Evolutionary conservation across 2,329 filamentous ascomycete species (phyloP).

Genomic region (Penicillium paneum): DNA sequence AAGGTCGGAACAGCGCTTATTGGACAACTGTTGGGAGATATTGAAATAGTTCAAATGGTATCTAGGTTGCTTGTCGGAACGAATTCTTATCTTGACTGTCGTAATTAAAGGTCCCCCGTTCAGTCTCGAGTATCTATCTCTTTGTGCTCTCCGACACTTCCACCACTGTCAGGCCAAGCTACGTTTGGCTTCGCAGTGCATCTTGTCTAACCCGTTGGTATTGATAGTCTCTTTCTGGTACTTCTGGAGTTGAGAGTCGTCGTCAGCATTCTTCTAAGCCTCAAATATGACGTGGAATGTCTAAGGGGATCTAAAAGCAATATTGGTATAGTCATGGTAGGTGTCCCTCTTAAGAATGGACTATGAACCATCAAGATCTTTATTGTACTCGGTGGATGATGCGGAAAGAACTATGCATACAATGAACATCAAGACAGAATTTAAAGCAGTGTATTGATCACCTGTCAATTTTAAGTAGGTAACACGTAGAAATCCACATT

Average conservation of each 20-base stretch:
- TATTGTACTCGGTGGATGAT: not conserved
- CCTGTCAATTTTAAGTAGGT: not conserved
- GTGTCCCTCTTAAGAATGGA: not conserved
- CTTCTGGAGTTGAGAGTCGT: not conserved
- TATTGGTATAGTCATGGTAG: too few species aligned
- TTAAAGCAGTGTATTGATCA: not conserved
- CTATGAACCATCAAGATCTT: not conserved
- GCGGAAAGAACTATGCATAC: not conserved
- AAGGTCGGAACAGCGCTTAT: slow-evolving; percentile 16
- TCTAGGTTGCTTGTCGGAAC: not conserved
- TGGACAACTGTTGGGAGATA: slow-evolving; percentile 8
- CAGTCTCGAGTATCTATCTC: slow-evolving; percentile 8
- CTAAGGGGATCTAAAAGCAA: not conserved
- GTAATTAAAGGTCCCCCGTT: not conserved
- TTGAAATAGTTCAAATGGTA: slow-evolving; percentile 8
- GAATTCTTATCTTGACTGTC: slow-evolving; percentile 8
- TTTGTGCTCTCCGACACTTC: slow-evolving; percentile 15
- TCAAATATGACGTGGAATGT: slow-evolving; percentile 1
- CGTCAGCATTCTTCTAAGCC: not conserved
- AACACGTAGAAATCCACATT: not conserved
- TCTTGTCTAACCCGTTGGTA: not conserved
- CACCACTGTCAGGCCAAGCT: slow-evolving; percentile 1
- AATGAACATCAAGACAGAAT: not conserved
- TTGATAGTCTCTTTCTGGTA: not conserved
- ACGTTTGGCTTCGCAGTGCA: not conserved